Percentiles rank a stretch among this genome's conserved stretches.
phyloP scores from a whole-genome alignment of 1,284 basidiomycete species.

The Omphalotus olearius region DNA sequence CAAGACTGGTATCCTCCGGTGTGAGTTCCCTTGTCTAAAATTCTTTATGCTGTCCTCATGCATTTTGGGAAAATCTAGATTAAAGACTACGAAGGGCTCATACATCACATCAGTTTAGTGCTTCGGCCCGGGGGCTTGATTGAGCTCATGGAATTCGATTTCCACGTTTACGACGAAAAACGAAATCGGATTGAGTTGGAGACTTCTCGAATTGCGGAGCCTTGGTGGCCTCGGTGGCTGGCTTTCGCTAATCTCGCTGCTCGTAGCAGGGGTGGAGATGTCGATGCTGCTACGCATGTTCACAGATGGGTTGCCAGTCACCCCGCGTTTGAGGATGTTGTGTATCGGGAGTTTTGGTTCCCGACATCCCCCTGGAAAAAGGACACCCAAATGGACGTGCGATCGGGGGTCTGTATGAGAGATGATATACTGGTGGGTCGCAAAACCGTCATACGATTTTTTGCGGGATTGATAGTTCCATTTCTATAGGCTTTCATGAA shows the following conservation, averaged over 20 bases:
- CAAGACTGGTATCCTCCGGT: conserved; percentile 63
- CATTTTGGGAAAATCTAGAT: conserved; percentile 40
- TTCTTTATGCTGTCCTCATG: neutral
- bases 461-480: neutral
- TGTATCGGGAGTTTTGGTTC: conserved; percentile 53
- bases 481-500: conserved; percentile 55
- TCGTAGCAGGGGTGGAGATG: conserved; percentile 51
- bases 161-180: conserved; percentile 51
- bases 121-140: conserved; percentile 68
- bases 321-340: conserved; percentile 50
- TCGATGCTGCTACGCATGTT: conserved; percentile 55
- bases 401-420: conserved; percentile 29
- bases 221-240: conserved; percentile 62
- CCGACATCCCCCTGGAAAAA: conserved; percentile 47
- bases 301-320: conserved; percentile 48
- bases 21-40: conserved; percentile 36
- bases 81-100: conserved; percentile 57
- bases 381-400: conserved; percentile 22
- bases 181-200: conserved; percentile 39
- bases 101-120: conserved; percentile 63
- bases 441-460: conserved; percentile 8
- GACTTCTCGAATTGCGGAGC: conserved; percentile 36
- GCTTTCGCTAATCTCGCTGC: conserved; percentile 47
- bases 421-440: conserved; percentile 35
- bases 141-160: conserved; percentile 66